Evolutionary conservation across 2,329 filamentous ascomycete genomes (phyloP).

Genomic region (Sclerotinia minor): DNA sequence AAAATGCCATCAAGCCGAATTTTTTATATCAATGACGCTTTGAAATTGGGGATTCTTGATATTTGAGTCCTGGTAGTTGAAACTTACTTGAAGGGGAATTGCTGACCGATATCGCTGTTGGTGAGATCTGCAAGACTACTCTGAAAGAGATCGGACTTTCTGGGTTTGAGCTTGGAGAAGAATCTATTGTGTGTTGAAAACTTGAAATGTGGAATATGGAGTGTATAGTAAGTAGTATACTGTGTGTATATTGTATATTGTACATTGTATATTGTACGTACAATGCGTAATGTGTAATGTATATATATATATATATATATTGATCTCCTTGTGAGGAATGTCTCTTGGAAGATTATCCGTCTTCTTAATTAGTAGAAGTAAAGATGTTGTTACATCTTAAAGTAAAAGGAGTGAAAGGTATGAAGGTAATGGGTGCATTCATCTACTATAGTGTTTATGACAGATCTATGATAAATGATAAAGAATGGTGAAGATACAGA

Average conservation of each 20-base stretch:
- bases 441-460: too few relatives aligned
- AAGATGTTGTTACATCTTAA: background rate
- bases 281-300: background rate
- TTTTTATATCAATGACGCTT: background rate
- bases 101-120: background rate
- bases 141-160: background rate
- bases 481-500: too few relatives aligned
- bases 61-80: background rate
- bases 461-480: background rate
- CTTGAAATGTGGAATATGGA: too few relatives aligned
- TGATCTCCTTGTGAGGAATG: background rate
- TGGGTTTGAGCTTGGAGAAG: too few relatives aligned
- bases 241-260: too few relatives aligned
- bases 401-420: background rate
- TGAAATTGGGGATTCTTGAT: background rate
- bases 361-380: background rate
- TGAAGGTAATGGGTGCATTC: too few relatives aligned
- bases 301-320: too few relatives aligned
- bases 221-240: too few relatives aligned
- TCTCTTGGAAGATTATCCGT: background rate
- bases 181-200: background rate
- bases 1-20: background rate
- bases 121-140: slow-evolving; percentile 1
- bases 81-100: too few relatives aligned
- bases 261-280: too few relatives aligned